Percentiles rank a stretch among this genome's conserved stretches.
Conservation (phyloP, 2,329 filamentous ascomycete genomes). For the Diaporthe velutina region DNA sequence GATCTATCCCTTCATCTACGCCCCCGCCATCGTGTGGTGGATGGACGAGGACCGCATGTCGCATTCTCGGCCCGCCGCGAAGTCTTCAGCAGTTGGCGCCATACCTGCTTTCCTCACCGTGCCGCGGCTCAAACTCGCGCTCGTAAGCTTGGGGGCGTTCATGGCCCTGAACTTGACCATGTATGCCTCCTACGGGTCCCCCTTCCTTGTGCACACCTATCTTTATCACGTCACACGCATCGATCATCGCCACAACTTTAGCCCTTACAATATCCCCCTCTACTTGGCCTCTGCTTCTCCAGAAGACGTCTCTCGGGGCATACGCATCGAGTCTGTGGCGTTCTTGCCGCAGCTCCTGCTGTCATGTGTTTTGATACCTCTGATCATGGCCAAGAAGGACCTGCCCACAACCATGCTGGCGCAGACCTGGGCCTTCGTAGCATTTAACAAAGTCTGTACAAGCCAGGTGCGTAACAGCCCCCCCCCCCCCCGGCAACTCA, state of each 20-base stretch:
- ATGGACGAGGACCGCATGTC: conserved; percentile 70
- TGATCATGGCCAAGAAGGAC: conserved; percentile 83
- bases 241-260: conserved; percentile 99
- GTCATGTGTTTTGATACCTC: conserved; percentile 77
- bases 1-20: conserved; percentile 98
- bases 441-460: conserved; percentile 99
- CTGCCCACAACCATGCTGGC: conserved; percentile 88
- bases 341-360: conserved; percentile 91
- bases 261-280: conserved; percentile 91
- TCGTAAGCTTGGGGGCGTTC: conserved; percentile 81
- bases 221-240: conserved; percentile 92
- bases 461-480: conserved; percentile 78
- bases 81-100: conserved; percentile 38
- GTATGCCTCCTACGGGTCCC: conserved; percentile 81
- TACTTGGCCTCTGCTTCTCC: conserved; percentile 83
- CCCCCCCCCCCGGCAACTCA: background rate
- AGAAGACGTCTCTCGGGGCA: conserved; percentile 48
- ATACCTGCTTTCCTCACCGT: conserved; percentile 62
- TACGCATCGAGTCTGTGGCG: conserved; percentile 80
- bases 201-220: conserved; percentile 91
- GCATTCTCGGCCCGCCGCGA: background rate
- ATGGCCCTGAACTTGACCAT: conserved; percentile 80
- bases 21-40: conserved; percentile 84
- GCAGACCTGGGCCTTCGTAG: conserved; percentile 96
- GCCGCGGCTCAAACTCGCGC: conserved; percentile 68